These are phyloP conservation scores for Pseudogymnoascus sp. DNA, from an alignment of 2,329 filamentous ascomycete genomes.

Conservation along the genomic window DNA sequence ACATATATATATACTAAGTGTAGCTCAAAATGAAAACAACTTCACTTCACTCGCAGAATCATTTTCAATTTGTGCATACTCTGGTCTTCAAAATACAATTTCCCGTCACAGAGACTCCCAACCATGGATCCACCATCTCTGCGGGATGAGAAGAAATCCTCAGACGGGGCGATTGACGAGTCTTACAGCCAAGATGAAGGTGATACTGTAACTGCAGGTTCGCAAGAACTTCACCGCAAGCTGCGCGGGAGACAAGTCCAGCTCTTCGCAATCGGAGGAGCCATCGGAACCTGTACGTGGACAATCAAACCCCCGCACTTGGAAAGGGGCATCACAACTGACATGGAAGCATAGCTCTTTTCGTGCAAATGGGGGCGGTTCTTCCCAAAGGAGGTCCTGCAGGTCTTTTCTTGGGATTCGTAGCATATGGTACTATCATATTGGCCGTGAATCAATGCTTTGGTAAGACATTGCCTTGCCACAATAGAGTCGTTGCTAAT, in stretches of 20 bases:
- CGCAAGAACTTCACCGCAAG: slow-evolving; percentile 7
- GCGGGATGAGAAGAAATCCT: not conserved
- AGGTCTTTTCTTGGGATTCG: slow-evolving; percentile 46
- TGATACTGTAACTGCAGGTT: not conserved
- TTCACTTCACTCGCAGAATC: not conserved
- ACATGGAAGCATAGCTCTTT: slow-evolving; percentile 34
- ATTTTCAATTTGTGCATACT: not conserved
- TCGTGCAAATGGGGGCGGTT: slow-evolving; percentile 51
- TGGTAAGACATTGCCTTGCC: not conserved
- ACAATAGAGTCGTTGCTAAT: slow-evolving; percentile 42
- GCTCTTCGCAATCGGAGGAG: slow-evolving; percentile 32
- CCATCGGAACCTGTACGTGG: slow-evolving; percentile 38
- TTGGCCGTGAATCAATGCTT: slow-evolving; percentile 34
- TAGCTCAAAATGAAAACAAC: not conserved
- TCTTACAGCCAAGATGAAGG: not conserved
- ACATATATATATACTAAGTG: not conserved
- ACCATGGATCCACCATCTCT: not conserved
- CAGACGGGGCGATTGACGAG: not conserved
- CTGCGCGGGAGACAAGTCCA: slow-evolving; percentile 10
- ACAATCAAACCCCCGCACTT: not conserved
- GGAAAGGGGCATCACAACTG: not conserved
- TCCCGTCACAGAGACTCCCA: not conserved
- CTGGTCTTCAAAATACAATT: not conserved
- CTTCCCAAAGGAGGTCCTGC: slow-evolving; percentile 48
- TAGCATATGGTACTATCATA: slow-evolving; percentile 43